Base-by-base conservation (phyloP, 2,329 filamentous ascomycete genomes). In the Fusarium irregulare region DNA sequence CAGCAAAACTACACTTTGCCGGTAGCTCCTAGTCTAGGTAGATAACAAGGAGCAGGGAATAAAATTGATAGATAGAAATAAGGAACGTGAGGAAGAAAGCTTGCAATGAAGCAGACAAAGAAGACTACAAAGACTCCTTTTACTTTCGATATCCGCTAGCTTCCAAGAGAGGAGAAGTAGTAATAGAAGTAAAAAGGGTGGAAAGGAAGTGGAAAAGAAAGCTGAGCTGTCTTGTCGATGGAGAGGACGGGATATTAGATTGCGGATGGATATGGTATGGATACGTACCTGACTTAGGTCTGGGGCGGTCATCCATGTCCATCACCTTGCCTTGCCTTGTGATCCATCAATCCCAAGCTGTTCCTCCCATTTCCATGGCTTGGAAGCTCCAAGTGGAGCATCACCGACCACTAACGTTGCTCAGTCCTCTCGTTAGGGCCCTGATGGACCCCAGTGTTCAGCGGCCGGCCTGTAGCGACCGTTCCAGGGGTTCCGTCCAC, bases 211-310 rank as follows among this genome's bases (percentile, higher is more conserved):
- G 25, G 23, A 27, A 27, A n/a, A 64, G 66, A 66, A 58, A 64
- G 61, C 59, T 64, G 60, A 71, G 68, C 68, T 71, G 68, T 69
- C 68, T 71, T 61, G 68, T 66, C 41, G 25, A 58, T 64, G 47
- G 48, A 21, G 16, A 34, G 63, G 44, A 66, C 63, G 63, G 68
- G 68, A 71, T 71, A 71, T 71, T 71, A 71, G 64, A 70, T 67
- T 69, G 57, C 65, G 64, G 46, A 68, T 71, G 64, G 64, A 68
- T 71, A 71, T 71, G 64, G 64, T 71, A 71, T 71, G 64, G 64
- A 68, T 71, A 71, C 68, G 68, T 71, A 71, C 68, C 68, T 58
- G 47, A 53, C 8, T 53, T 53, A 53, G 49, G 23, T 53, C 34
- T 41, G 49, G 49, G 49, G 49, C 49, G 49, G 49, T 53, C 34